phyloP scores from a whole-genome alignment of 2,329 filamentous ascomycete genomes.

The Sclerotinia borealis region DNA sequence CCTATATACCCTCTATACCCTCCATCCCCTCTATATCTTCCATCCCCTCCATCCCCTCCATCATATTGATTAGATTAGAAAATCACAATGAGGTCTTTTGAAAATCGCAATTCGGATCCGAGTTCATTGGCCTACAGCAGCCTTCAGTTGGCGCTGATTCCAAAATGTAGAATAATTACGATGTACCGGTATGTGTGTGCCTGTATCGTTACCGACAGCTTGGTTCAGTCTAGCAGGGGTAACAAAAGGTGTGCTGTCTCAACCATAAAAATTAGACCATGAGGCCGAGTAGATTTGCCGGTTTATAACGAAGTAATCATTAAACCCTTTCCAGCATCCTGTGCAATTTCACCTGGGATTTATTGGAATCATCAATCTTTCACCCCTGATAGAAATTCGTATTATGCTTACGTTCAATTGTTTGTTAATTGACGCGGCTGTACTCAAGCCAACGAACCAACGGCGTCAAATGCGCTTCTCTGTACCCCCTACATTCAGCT shows the following conservation, averaged over 20 bases:
- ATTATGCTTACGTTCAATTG: not conserved
- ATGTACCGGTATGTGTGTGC: not conserved
- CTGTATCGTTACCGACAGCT: constrained; percentile 2
- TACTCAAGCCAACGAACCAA: not conserved
- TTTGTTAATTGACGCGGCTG: not conserved
- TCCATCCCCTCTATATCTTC: not conserved
- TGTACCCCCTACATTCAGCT: constrained; percentile 3
- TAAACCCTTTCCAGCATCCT: not conserved
- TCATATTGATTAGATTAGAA: not conserved
- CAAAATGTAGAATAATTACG: not conserved
- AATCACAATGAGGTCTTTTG: not conserved
- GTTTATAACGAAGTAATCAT: not conserved
- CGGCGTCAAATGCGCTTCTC: constrained; percentile 12
- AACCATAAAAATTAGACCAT: not conserved
- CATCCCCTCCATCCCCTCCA: not conserved
- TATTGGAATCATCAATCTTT: not conserved
- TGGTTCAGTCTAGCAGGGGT: constrained; percentile 7
- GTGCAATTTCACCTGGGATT: not conserved
- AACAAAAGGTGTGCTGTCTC: not conserved
- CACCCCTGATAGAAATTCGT: not conserved
- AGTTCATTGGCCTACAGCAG: not conserved
- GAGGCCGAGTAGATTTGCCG: not conserved
- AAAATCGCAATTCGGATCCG: not conserved
- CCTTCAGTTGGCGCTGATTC: not conserved
- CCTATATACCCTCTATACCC: not conserved